A percentile compares a stretch with the other conserved stretches of the same genome.
These are phyloP conservation scores for Datisca glomerata DNA, from an alignment of 306 rosid species.

Conservation along the genomic window DNA sequence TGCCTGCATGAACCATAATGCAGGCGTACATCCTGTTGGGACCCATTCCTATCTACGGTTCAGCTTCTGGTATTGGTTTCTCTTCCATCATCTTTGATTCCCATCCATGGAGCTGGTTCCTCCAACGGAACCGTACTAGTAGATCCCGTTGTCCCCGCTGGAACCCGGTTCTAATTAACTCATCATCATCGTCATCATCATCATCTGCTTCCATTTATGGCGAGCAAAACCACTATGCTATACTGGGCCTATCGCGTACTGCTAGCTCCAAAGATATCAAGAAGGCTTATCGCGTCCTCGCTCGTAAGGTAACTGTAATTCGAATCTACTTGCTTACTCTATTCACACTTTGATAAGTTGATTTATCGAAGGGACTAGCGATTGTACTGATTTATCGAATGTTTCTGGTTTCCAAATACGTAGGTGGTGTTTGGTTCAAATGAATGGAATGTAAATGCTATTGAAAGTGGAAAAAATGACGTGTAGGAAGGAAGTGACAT, in stretches of 20 bases:
- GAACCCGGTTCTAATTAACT: slow-evolving; percentile 13
- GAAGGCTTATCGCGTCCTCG: slow-evolving; percentile 86
- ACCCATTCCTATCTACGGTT: slow-evolving; percentile 27
- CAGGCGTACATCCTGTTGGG: slow-evolving; percentile 54
- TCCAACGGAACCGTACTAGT: slow-evolving; percentile 10
- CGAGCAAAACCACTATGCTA: slow-evolving; percentile 48
- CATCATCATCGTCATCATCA: slow-evolving; percentile 20
- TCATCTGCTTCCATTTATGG: slow-evolving; percentile 19
- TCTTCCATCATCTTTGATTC: slow-evolving; percentile 19
- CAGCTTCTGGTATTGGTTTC: slow-evolving; percentile 9
- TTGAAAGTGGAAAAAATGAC: too few species aligned
- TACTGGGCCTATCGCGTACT: slow-evolving; percentile 44
- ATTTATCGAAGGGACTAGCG: too few species aligned
- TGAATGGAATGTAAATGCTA: too few species aligned
- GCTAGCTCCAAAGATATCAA: slow-evolving; percentile 59
- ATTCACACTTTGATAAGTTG: too few species aligned
- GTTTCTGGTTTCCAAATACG: too few species aligned
- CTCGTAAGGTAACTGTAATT: slow-evolving; percentile 77
- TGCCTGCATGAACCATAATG: slow-evolving; percentile 27
- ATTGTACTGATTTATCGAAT: too few species aligned
- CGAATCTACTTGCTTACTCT: too few species aligned
- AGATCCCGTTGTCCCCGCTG: slow-evolving; percentile 8
- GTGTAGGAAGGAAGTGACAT: too few species aligned
- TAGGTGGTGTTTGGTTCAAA: too few species aligned
- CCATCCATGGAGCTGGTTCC: slow-evolving; percentile 8